Percentiles rank a stretch among this genome's conserved stretches.
phyloP scores from a whole-genome alignment of 768 basidiomycete genomes.

The Boletus rufocinnamomeus region DNA sequence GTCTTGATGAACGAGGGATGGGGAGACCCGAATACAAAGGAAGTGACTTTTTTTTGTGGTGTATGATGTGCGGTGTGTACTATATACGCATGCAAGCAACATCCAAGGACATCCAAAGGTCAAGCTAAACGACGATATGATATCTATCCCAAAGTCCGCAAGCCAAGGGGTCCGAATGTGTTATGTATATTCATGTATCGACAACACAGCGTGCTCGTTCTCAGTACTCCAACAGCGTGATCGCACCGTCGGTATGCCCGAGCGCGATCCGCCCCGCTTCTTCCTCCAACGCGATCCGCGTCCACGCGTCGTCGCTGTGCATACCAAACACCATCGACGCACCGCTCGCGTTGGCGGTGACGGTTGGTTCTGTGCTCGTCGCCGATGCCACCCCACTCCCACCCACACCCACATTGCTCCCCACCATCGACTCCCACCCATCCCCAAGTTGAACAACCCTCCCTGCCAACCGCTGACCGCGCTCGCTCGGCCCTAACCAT shows the following conservation, averaged over 20 bases:
- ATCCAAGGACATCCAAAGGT: too few species aligned
- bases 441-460: slow-evolving; percentile 4
- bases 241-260: slow-evolving; percentile 43
- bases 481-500: slow-evolving; percentile 44
- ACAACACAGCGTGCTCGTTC: not conserved
- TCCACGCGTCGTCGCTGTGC: slow-evolving; percentile 53
- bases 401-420: not conserved
- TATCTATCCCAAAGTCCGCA: not conserved
- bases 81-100: not conserved
- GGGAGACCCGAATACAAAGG: not conserved
- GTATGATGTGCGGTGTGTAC: not conserved
- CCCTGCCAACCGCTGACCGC: slow-evolving; percentile 65
- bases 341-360: not conserved
- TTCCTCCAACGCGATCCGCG: slow-evolving; percentile 40
- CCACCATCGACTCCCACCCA: not conserved
- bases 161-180: not conserved
- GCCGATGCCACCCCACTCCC: not conserved
- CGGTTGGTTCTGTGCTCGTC: not conserved
- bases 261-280: slow-evolving; percentile 40
- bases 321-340: slow-evolving; percentile 45
- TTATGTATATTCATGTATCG: too few species aligned
- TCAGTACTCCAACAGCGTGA: slow-evolving; percentile 52
- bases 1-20: slow-evolving; percentile 20
- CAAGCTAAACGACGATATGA: too few species aligned
- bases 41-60: not conserved